Conservation (phyloP, 208 protist genomes). For the Porcisia deanei region DNA sequence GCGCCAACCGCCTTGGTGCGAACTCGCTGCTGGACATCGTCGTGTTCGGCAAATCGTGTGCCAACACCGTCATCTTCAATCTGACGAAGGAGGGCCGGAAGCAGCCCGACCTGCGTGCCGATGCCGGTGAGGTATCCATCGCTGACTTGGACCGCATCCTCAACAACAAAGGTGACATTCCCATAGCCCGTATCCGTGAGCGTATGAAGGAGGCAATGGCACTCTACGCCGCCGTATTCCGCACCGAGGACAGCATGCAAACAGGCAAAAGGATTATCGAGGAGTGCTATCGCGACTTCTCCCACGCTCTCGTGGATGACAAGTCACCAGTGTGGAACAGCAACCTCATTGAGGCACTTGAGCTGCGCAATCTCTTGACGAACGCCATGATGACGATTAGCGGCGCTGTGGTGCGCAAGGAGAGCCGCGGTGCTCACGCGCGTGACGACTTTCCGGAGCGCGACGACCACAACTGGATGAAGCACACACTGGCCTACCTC, state of each 20-base stretch:
- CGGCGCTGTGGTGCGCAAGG: slow-evolving; percentile 94
- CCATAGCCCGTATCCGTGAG: slow-evolving; percentile 93
- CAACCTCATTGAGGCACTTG: slow-evolving; percentile 98
- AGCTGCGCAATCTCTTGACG: slow-evolving; percentile 98
- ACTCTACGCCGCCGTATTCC: slow-evolving; percentile 96
- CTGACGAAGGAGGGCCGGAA: slow-evolving; percentile 89
- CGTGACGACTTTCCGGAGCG: slow-evolving; percentile 97
- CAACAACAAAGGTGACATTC: slow-evolving; percentile 92
- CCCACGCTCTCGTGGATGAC: slow-evolving; percentile 94
- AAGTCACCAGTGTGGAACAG: slow-evolving; percentile 96
- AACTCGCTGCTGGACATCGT: slow-evolving; percentile 99
- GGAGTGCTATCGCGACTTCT: slow-evolving; percentile 93
- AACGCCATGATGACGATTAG: slow-evolving; percentile 96
- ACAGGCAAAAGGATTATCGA: slow-evolving; percentile 94
- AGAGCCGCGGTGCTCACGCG: slow-evolving; percentile 97
- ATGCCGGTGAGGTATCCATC: slow-evolving; percentile 94
- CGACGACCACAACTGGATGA: slow-evolving; percentile 99
- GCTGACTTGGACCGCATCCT: slow-evolving; percentile 96
- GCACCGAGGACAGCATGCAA: slow-evolving; percentile 91
- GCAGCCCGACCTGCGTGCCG: slow-evolving; percentile 80
- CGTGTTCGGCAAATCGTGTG: slow-evolving; percentile 98
- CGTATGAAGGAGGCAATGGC: slow-evolving; percentile 98
- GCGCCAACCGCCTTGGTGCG: slow-evolving; percentile 98
- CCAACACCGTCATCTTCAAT: slow-evolving; percentile 94
- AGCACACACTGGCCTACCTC: slow-evolving; percentile 98